Conservation (phyloP, 2,329 filamentous ascomycete genomes). For the Blastomyces gilchristii region DNA sequence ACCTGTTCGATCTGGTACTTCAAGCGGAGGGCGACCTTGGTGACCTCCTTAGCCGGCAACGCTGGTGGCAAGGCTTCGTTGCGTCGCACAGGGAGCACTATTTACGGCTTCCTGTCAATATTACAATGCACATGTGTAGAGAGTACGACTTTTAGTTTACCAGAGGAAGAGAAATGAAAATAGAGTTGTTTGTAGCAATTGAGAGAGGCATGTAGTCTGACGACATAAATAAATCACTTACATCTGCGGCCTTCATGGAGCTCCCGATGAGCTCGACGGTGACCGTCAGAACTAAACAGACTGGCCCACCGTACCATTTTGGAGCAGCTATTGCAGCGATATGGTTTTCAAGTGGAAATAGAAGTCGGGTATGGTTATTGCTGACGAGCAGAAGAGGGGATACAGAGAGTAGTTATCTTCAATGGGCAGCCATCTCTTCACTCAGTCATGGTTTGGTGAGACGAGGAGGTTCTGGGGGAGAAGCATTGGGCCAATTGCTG, state of each 20-base stretch:
- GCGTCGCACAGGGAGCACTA: constrained; percentile 36
- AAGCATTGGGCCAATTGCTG: background rate
- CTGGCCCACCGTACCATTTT: constrained; percentile 32
- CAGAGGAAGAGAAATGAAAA: constrained; percentile 6
- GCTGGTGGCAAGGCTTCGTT: constrained; percentile 45
- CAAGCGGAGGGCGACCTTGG: constrained; percentile 76
- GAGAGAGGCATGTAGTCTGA: background rate
- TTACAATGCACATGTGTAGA: background rate
- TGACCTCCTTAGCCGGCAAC: constrained; percentile 68
- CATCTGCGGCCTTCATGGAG: constrained; percentile 33
- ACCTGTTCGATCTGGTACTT: constrained; percentile 85
- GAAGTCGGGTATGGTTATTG: background rate
- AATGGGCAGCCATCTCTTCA: background rate
- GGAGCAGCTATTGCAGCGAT: background rate
- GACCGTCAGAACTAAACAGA: constrained; percentile 24
- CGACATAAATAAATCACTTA: constrained; percentile 24
- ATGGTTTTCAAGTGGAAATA: background rate
- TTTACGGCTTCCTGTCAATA: constrained; percentile 4
- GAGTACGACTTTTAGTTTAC: background rate
- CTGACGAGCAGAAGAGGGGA: background rate
- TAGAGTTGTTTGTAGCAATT: background rate
- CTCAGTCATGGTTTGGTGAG: background rate
- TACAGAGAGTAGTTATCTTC: background rate
- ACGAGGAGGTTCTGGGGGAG: background rate
- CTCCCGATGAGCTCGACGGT: constrained; percentile 24